Percentiles rank a stretch among this genome's conserved stretches.
These are phyloP conservation scores for Trichoderma sp. DNA, from an alignment of 2,329 filamentous ascomycete species.

Conservation along the genomic window DNA sequence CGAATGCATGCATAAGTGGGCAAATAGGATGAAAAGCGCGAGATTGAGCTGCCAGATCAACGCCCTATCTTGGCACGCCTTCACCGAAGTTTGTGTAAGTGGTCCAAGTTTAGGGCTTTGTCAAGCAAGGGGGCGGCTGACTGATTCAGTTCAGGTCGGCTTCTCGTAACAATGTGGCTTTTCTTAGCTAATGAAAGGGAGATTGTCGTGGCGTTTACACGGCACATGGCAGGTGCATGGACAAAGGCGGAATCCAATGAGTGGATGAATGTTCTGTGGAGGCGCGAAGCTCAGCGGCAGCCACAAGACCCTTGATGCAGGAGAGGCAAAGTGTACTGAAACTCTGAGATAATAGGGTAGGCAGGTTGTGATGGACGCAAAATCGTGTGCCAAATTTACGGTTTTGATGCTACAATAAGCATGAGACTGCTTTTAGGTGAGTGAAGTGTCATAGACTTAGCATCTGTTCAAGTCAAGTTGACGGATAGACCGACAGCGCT, in stretches of 20 bases:
- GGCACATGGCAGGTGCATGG: slow-evolving; percentile 21
- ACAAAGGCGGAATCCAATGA: background rate
- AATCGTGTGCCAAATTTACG: background rate
- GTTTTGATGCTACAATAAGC: background rate
- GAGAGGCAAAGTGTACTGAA: background rate
- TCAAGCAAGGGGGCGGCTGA: slow-evolving; percentile 15
- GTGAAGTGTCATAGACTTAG: background rate
- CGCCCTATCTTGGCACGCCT: background rate
- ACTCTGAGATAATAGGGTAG: background rate
- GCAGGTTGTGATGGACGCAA: background rate
- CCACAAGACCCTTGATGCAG: slow-evolving; percentile 7
- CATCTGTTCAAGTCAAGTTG: background rate
- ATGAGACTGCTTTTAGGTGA: background rate
- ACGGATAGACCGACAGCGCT: background rate
- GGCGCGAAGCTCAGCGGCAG: background rate
- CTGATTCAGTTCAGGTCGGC: background rate
- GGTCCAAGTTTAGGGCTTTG: background rate
- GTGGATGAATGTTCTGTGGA: background rate
- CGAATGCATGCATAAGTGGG: background rate
- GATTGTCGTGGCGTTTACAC: slow-evolving; percentile 10
- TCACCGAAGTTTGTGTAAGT: background rate
- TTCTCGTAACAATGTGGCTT: slow-evolving; percentile 14
- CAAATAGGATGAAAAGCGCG: background rate
- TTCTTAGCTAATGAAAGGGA: slow-evolving; percentile 11
- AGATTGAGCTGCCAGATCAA: background rate